Evolutionary conservation across 805 yeast species (phyloP), one percentile per base, ranked within the genome.

Genomic region (Candida glaebosa): DNA sequence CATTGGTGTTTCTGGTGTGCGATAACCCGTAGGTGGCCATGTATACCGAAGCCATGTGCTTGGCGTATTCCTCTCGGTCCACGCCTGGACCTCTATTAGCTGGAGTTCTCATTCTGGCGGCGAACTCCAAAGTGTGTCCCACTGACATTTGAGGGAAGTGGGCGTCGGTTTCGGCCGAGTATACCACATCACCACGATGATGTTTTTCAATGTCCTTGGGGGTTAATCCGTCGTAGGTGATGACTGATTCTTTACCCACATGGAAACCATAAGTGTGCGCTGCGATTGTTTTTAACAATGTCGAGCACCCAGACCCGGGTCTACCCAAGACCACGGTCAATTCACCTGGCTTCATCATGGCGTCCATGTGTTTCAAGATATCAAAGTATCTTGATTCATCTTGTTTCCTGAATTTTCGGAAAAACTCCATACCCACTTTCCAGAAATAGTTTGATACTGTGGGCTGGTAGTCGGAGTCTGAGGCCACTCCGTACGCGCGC

Each of bases 391-490:
- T 47, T 14, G 57, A 50, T 22, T 54, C 55, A 40, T 57, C 61
- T 18, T 45, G 42, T 36, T 53, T 53, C 28, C 44, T 44, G 14
- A 56, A 39, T 3, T 44, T 31, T 41, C 56, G 46, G 22, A 49
- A 15, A 3, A 43, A 41, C 19, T 61, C 56, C 10, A 32, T 42
- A 3, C 50, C 44, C 3, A 42, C 19, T 58, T 68, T 54, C 54
- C 57, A 34, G 53, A 57, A 18, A 53, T 61, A 61, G 49, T 78
- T 81, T 18, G 69, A 52, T 3, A 79, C 76, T 3, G 82, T 81
- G 3, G 79, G 67, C 58, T 81, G 87, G 58, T 77, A 82, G 53
- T 82, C 85, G 8, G 83, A 73, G 57, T 81, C 87, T 3, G 81
- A 69, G 3, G 87, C 84, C 39, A 78, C 69, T 57, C 88, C 89